Evolutionary conservation across 2,329 filamentous ascomycete species (phyloP), one percentile per base, ranked within the genome.

Genomic region (Lecanicillium sp.): DNA sequence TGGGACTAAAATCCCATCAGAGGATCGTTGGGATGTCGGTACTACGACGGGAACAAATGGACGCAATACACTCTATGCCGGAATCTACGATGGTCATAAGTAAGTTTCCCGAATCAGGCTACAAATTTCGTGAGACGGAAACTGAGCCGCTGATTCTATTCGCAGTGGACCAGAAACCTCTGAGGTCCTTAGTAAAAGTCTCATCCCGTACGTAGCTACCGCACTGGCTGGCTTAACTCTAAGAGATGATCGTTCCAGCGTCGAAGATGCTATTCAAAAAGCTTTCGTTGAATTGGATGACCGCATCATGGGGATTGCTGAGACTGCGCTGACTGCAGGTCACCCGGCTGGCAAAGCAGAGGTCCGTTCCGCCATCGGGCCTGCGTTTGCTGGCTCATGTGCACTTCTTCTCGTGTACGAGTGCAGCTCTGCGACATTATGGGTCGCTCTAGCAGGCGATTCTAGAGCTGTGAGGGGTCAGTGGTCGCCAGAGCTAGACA

Each of bases 31-130:
- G 36, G 36, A 38, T 28, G 29, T 38, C 12, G 29, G 19, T 11
- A 12, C 33, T 15, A 17, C 32, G 11, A 25, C 7, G 14, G 29
- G 17, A 14, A 5, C 29, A 18, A 15, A 27, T 7, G 29, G 29
- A 4, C 29, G 14, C 11, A 20, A 33, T 16, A 38, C 29, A 9
- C 17, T 38, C 14, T 38, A 38, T 32, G 29, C 20, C 11, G 36
- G 36, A 13, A 5, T 38, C 16, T 38, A 33, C n/a, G 36, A 38
- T 19, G 36, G 36, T 14, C 36, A 38, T 13, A 38, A 38, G 36
- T 38, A 33, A 13, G 36, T 28, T n/a, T n/a, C 13, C 30, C n/a
- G n/a, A n/a, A n/a, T n/a, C n/a, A n/a, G n/a, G n/a, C n/a, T n/a
- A 9, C 20, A 4, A 15, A 16, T 27, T 29, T 25, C 4, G 12